Conservation (phyloP, 768 basidiomycete species). For the Tricholoma flavovirens region DNA sequence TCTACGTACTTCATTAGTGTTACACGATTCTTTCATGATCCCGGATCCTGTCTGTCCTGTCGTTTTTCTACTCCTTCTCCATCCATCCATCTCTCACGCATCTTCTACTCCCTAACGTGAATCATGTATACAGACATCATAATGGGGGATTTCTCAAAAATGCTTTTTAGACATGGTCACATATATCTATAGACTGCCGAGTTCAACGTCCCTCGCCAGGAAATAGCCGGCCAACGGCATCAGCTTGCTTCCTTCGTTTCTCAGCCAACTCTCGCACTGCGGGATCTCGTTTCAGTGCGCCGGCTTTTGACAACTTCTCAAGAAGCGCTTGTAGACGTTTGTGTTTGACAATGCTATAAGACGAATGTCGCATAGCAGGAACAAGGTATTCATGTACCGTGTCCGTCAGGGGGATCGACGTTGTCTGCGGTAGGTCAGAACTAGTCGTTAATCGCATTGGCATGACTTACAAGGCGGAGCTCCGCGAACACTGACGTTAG, state of each 20-base stretch:
- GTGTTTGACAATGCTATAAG: constrained; percentile 60
- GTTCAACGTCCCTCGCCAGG: constrained; percentile 58
- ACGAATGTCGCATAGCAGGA: constrained; percentile 60
- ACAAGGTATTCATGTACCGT: constrained; percentile 77
- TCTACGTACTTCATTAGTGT: constrained; percentile 47
- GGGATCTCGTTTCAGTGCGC: constrained; percentile 54
- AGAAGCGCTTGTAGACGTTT: constrained; percentile 69
- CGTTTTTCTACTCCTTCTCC: constrained; percentile 30
- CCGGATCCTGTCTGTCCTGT: constrained; percentile 46
- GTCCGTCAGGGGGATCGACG: constrained; percentile 66
- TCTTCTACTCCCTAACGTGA: constrained; percentile 23
- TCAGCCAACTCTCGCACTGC: constrained; percentile 62
- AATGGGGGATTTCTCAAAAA: constrained; percentile 21
- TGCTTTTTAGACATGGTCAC: constrained; percentile 26
- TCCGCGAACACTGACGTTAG: constrained; percentile 72
- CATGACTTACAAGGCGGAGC: constrained; percentile 60
- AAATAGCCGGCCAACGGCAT: constrained; percentile 67
- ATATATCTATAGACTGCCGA: background rate
- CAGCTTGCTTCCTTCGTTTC: constrained; percentile 70
- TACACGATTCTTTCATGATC: constrained; percentile 58
- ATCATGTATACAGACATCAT: constrained; percentile 25
- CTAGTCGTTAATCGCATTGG: constrained; percentile 7
- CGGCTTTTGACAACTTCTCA: constrained; percentile 73
- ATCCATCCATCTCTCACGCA: constrained; percentile 27
- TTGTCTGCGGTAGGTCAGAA: constrained; percentile 40